phyloP scores from a whole-genome alignment of 352 stramenopile genomes.

The Phytophthora capsici region DNA sequence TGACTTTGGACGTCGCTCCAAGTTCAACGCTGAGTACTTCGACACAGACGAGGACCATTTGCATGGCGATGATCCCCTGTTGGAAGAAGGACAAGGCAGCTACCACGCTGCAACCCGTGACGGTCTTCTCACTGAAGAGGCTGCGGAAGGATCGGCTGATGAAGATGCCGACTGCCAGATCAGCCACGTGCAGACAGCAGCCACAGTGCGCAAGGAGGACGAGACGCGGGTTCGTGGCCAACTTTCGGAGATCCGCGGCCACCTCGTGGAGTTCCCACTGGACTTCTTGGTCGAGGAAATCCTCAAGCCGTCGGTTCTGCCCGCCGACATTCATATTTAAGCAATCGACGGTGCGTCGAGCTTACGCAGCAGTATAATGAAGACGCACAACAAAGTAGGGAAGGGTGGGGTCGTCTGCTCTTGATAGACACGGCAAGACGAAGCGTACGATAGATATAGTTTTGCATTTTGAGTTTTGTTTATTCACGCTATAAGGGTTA shows the following conservation, averaged over 20 bases:
- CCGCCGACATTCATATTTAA: constrained; percentile 89
- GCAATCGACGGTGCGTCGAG: constrained; percentile 17
- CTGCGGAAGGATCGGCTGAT: constrained; percentile 13
- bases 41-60: constrained; percentile 58
- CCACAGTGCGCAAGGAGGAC: constrained; percentile 81
- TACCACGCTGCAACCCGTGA: constrained; percentile 41
- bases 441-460: constrained; percentile 23
- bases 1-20: constrained; percentile 76
- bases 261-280: constrained; percentile 86
- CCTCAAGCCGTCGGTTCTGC: constrained; percentile 83
- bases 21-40: constrained; percentile 85
- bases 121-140: constrained; percentile 39
- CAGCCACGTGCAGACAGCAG: constrained; percentile 82
- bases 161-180: constrained; percentile 83
- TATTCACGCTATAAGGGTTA: constrained; percentile 5
- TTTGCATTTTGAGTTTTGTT: constrained; percentile 13
- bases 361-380: constrained; percentile 7
- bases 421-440: not conserved
- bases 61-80: constrained; percentile 60
- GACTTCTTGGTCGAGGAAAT: constrained; percentile 88
- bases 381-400: constrained; percentile 14
- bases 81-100: constrained; percentile 63
- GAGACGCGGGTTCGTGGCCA: constrained; percentile 73
- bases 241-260: constrained; percentile 83
- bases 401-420: not conserved